Base-by-base conservation (phyloP, 1,284 basidiomycete species). In the Peniophora sp. region DNA sequence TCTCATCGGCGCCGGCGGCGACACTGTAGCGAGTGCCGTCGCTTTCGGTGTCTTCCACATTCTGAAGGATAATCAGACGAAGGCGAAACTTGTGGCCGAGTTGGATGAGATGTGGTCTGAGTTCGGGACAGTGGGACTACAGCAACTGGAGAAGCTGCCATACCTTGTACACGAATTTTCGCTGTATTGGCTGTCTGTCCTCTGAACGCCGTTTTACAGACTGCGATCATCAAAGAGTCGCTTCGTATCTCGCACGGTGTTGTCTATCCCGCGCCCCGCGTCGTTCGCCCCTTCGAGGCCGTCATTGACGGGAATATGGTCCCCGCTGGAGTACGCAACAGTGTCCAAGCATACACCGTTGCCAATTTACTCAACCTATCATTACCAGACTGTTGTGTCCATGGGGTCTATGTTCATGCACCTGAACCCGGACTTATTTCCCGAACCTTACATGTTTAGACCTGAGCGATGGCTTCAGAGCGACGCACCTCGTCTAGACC, bases 161-260 rank as follows among this genome's bases (percentile, higher is more conserved):
- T 69, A 66, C 50, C 49, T 69, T 51, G 64, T 65, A 39, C 34
- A n/a, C n/a, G n/a, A n/a, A n/a, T n/a, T n/a, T n/a, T n/a, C n/a
- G n/a, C n/a, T n/a, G n/a, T n/a, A n/a, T n/a, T n/a, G n/a, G n/a
- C n/a, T n/a, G n/a, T n/a, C n/a, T n/a, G n/a, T n/a, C n/a, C n/a
- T n/a, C n/a, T n/a, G n/a, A n/a, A n/a, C 10, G 3, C 12, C n/a
- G 19, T 49, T 3, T 9, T 17, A 10, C 61, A 72, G 60, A 62
- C 58, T 2, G 62, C 61, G 3, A 60, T 65, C 2, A 53, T 65
- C 41, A 72, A 72, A 53, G 72, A 75, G 56, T 60, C 66, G 8
- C 59, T 72, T 23, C 63, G 63, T 19, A 24, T 58, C 35, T 49
- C 49, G 25, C 38, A 52, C 45, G 58, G 58, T 14, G 52, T 55